Evolutionary conservation across 2,329 filamentous ascomycete genomes (phyloP).

Genomic region (Monosporascus sp.): DNA sequence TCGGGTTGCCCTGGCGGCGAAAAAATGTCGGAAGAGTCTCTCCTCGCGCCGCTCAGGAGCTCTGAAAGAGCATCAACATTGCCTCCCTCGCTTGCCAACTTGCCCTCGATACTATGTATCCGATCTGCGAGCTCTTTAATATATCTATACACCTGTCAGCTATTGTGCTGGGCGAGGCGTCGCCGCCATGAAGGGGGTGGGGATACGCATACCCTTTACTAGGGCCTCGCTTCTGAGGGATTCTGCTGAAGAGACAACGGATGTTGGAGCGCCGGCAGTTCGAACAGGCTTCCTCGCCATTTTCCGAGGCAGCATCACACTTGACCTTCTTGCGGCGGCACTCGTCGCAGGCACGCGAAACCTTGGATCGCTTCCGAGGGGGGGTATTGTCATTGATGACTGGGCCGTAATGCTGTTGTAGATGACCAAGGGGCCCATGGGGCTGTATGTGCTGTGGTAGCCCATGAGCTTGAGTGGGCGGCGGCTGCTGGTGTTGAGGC

Average conservation of each 20-base stretch:
- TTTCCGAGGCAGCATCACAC: conserved; percentile 75
- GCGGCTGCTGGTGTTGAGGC: conserved; percentile 24
- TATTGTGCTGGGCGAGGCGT: background rate
- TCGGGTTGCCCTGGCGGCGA: conserved; percentile 40
- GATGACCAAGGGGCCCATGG: conserved; percentile 17
- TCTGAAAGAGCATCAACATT: conserved; percentile 42
- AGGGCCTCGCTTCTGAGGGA: conserved; percentile 82
- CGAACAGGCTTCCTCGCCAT: conserved; percentile 67
- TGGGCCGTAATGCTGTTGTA: conserved; percentile 34
- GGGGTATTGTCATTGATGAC: conserved; percentile 52
- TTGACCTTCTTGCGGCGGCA: conserved; percentile 86
- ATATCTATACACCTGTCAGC: conserved; percentile 40
- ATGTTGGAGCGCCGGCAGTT: conserved; percentile 74
- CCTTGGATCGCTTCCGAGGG: conserved; percentile 75
- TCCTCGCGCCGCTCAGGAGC: conserved; percentile 25
- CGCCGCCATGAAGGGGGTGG: no score
- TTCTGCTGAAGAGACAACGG: conserved; percentile 77
- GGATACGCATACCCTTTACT: conserved; percentile 59
- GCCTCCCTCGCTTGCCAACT: conserved; percentile 52
- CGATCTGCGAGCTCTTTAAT: conserved; percentile 89
- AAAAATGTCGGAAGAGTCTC: conserved; percentile 44
- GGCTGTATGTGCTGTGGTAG: conserved; percentile 27
- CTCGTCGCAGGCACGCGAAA: conserved; percentile 83
- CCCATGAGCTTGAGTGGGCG: conserved; percentile 10
- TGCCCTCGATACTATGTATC: conserved; percentile 75